Evolutionary conservation across 495 filamentous ascomycete genomes (phyloP).

Genomic region (Letharia columbiana): DNA sequence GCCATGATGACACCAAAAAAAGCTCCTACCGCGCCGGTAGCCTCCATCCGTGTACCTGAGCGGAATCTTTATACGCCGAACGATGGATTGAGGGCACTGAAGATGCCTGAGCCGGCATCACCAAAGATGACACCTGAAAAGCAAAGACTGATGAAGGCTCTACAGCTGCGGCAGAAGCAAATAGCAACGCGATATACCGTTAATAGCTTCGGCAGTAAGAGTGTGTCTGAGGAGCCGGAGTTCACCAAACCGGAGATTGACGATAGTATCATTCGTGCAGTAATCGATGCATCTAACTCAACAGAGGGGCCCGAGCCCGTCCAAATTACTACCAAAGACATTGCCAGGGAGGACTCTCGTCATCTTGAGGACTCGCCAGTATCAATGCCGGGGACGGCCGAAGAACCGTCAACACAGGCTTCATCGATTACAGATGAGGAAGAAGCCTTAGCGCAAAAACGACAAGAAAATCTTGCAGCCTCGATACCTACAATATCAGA

Average conservation of each 20-base stretch:
- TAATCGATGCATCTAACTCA: constrained; percentile 28
- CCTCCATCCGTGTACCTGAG: constrained; percentile 21
- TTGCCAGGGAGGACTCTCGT: constrained; percentile 7
- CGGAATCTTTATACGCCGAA: constrained; percentile 32
- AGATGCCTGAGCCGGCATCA: constrained; percentile 34
- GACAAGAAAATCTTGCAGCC: background rate
- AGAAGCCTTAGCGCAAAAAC: constrained; percentile 1
- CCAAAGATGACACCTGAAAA: constrained; percentile 79
- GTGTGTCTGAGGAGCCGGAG: background rate
- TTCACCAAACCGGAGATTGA: background rate
- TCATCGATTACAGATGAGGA: constrained; percentile 26
- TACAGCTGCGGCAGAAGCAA: constrained; percentile 79
- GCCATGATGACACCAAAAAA: constrained; percentile 29
- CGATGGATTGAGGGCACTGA: constrained; percentile 34
- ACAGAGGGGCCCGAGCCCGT: constrained; percentile 11
- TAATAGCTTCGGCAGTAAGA: constrained; percentile 10
- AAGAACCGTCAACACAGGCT: constrained; percentile 24
- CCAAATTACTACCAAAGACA: constrained; percentile 1
- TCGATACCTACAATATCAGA: background rate
- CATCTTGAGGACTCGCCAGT: constrained; percentile 23
- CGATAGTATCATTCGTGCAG: background rate
- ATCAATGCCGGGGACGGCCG: constrained; percentile 21
- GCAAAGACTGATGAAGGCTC: constrained; percentile 82
- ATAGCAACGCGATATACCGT: constrained; percentile 36
- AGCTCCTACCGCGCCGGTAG: constrained; percentile 41